Base-by-base conservation (phyloP, 257 asterid species). In the Jacaranda copaia region DNA sequence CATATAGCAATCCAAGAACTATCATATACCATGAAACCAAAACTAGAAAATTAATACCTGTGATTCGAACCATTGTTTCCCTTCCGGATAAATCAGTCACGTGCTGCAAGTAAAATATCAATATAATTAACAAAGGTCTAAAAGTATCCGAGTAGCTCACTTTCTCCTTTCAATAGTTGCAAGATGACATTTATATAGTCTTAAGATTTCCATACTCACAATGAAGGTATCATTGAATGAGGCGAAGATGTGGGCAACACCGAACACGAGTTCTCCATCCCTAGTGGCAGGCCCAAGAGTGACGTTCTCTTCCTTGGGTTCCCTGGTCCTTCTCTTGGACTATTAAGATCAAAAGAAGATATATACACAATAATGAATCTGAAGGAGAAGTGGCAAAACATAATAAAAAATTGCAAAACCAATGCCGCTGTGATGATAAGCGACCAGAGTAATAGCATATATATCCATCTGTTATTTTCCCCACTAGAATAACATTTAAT, bases 21-120 rank as follows among this genome's bases (percentile, higher is more conserved):
- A 9, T 25, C 42, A 42, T 13, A 20, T 4, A 68, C 35, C 10
- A 35, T 49, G 7, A 32, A 46, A 43, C 8, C 2, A 38, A 48
- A 51, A 52, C 3, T 9, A 60, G 14, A 45, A n/a, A 64, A 58
- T 39, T 46, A 32, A 35, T 87, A 92, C 98, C 96, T 74, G 97
- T 93, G 25, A 91, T 91, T n/a, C 96, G 96, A 51, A 91, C 98
- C 90, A 93, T 79, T 60, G 98, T 91, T 83, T 93, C 98, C 70
- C 96, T 81, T n/a, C 97, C 98, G 40, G 98, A 91, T 75, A 93
- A 85, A 84, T 93, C 98, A 52, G 98, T 93, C 9, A 93, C 97
- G 12, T 93, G 97, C 97, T 93, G 96, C 82, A 81, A 46, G 5
- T 2, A 74, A 16, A 57, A 59, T n/a, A 46, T 11, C 48, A 43